Evolutionary conservation across 768 basidiomycete species (phyloP).

Genomic region (Albatrellus ellisii): DNA sequence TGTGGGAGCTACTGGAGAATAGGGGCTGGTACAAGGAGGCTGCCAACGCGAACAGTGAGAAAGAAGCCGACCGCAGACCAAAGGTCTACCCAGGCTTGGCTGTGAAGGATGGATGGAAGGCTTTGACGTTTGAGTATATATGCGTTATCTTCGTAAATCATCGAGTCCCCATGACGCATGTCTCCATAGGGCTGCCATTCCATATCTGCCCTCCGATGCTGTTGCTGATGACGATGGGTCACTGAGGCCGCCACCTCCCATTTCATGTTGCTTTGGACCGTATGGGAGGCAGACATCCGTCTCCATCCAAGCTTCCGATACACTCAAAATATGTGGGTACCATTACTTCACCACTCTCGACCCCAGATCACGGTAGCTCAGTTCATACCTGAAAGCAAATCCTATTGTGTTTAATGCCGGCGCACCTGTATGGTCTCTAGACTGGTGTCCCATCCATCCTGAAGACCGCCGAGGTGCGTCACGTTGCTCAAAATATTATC

Average conservation of each 20-base stretch:
- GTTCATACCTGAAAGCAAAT: constrained; percentile 40
- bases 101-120: too few species aligned
- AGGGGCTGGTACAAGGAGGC: constrained; percentile 68
- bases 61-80: constrained; percentile 43
- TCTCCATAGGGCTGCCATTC: constrained; percentile 34
- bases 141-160: too few species aligned
- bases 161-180: too few species aligned
- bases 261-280: constrained; percentile 58
- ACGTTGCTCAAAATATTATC: neutral
- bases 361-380: constrained; percentile 30
- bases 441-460: constrained; percentile 81
- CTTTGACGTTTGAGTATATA: too few species aligned
- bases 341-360: neutral
- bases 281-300: constrained; percentile 36
- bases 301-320: constrained; percentile 41
- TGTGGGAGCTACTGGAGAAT: constrained; percentile 74
- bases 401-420: constrained; percentile 79
- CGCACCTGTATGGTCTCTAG: constrained; percentile 80
- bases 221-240: constrained; percentile 35
- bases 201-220: constrained; percentile 46
- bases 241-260: constrained; percentile 32
- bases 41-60: constrained; percentile 14
- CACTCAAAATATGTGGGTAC: constrained; percentile 42
- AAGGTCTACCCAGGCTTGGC: too few species aligned
- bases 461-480: constrained; percentile 40